Evolutionary conservation across 1,284 basidiomycete genomes (phyloP), one percentile per base, ranked within the genome.

Genomic region (Bondarzewia mesenterica): DNA sequence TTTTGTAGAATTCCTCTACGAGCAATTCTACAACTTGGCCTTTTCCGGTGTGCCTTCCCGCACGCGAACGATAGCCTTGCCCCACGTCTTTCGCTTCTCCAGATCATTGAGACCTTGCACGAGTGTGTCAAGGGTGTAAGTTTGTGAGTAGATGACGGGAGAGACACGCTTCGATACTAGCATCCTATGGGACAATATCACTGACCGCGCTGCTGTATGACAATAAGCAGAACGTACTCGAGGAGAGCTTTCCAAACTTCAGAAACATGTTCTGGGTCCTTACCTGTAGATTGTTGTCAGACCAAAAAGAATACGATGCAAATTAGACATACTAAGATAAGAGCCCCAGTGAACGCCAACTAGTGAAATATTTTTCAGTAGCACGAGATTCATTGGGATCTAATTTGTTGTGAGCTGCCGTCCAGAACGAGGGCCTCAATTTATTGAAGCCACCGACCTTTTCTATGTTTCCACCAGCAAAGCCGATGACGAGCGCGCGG

Each of bases 401-500:
- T 91, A 54, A 51, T 7, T 10, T 29, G 15, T 10, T 23, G 21
- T 46, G 8, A 20, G 7, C 38, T 38, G 10, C n/a, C n/a, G n/a
- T n/a, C n/a, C n/a, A n/a, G n/a, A n/a, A 22, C 47, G 16, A 38
- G 18, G 6, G 35, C 50, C n/a, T n/a, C 16, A 23, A 14, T 7
- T 8, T 14, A 29, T 15, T 12, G 6, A 21, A 16, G 7, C 32
- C 4, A 50, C 65, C 20, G 44, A 90, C 89, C 69, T 93, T 93
- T 64, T 98, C 94, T 53, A 98, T 96, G 7, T 70, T 66, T 8
- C 93, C 91, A 8, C 80, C 85, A 6, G 89, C 92, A 66, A 96
- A 94, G 15, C 95, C 95, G 47, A 99, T 85, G 22, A 98, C 89
- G 18, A 98, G 61, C 3, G 90, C 82, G 12, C 95, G 78, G 2